phyloP scores from a whole-genome alignment of 1,139 yeast genomes.

The Suhomyces panamericanus region DNA sequence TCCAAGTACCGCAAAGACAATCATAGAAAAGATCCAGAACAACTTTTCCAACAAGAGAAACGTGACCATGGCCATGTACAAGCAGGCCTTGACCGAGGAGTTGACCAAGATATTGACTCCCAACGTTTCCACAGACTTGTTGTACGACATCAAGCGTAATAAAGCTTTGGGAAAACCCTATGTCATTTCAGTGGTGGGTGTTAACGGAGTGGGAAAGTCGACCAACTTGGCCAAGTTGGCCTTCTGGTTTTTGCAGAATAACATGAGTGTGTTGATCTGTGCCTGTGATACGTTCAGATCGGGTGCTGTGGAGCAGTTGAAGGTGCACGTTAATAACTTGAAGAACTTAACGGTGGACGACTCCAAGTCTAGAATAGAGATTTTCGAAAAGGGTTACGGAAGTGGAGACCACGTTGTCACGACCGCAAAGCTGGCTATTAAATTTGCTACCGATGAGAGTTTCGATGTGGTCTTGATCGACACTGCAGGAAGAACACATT shows the following conservation, averaged over 20 bases:
- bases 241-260: conserved; percentile 91
- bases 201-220: conserved; percentile 96
- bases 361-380: conserved; percentile 60
- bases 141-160: conserved; percentile 72
- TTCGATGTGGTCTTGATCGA: conserved; percentile 91
- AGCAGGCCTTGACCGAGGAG: conserved; percentile 70
- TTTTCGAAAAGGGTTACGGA: conserved; percentile 95
- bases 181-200: conserved; percentile 95
- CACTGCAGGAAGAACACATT: conserved; percentile 97
- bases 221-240: conserved; percentile 93
- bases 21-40: conserved; percentile 38
- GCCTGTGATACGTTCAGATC: conserved; percentile 98
- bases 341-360: conserved; percentile 51
- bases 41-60: conserved; percentile 28
- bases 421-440: conserved; percentile 92
- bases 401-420: conserved; percentile 91
- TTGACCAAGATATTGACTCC: conserved; percentile 86
- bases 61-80: conserved; percentile 35
- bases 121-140: conserved; percentile 82
- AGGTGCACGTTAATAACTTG: conserved; percentile 87
- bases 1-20: conserved; percentile 40
- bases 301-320: conserved; percentile 95
- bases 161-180: conserved; percentile 61
- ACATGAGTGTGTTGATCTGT: conserved; percentile 82
- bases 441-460: conserved; percentile 57